Evolutionary conservation across 768 basidiomycete genomes (phyloP).

Genomic region (Leccinum imitatum): DNA sequence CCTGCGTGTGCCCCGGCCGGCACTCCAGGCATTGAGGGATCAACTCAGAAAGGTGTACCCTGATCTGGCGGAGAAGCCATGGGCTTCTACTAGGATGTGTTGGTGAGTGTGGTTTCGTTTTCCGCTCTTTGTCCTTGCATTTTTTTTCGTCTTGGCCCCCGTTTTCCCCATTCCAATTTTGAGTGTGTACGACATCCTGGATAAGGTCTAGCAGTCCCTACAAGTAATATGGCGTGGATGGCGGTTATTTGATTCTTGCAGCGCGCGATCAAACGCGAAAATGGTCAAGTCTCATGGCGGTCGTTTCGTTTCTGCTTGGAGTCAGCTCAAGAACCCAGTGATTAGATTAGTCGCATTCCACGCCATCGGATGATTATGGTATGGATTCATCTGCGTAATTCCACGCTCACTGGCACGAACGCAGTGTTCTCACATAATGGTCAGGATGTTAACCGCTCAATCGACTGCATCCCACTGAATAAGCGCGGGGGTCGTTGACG

Average conservation of each 20-base stretch:
- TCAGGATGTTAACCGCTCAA: neutral
- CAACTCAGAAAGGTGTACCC: slow-evolving; percentile 67
- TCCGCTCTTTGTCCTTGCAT: neutral
- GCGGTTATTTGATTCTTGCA: neutral
- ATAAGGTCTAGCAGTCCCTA: neutral
- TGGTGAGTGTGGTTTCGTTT: slow-evolving; percentile 55
- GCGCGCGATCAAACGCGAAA: neutral
- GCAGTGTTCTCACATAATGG: neutral
- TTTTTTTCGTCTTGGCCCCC: neutral
- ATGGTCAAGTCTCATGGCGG: neutral
- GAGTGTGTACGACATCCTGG: neutral
- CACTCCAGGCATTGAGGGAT: slow-evolving; percentile 49
- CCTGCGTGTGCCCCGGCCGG: slow-evolving; percentile 61
- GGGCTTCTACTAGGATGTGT: slow-evolving; percentile 76
- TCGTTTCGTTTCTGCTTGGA: neutral
- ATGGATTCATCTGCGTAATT: neutral
- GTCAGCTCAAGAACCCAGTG: neutral
- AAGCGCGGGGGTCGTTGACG: neutral
- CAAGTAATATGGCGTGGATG: neutral
- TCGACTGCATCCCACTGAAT: neutral
- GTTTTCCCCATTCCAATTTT: neutral
- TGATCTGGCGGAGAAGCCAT: slow-evolving; percentile 69
- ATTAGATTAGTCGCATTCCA: neutral
- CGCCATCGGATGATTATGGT: neutral
- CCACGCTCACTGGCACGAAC: neutral